Base-by-base conservation (phyloP, 306 rosid genomes). In the Macrotyloma uniflorum region DNA sequence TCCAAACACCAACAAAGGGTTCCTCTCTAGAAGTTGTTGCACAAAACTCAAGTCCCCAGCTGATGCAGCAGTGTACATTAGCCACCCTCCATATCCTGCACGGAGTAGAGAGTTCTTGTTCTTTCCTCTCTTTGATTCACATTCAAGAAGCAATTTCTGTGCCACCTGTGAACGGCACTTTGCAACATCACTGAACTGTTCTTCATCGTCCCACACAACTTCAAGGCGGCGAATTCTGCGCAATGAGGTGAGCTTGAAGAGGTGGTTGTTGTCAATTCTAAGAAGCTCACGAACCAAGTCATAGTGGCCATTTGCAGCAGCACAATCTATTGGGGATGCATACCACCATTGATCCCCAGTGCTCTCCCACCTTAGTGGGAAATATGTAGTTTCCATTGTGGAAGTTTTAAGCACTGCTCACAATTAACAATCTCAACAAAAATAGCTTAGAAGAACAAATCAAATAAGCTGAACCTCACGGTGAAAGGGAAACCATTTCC, bases 281-380 rank as follows among this genome's bases (percentile, higher is more conserved):
- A 95, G 97, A 11, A 95, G 85, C 88, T 95, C 96, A 0, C 90
- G 87, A 38, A 95, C 99, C 63, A 95, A 84, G 81, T 95, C 98
- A 58, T 92, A 95, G 72, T 93, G 99, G 13, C 99, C 99, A 53
- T 95, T 95, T 0, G 99, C 99, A 3, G 98, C 99, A 9, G 99
- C 99, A 87, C 91, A 95, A 30, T 95, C 99, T 9, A 95, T 95
- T 0, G 99, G 99, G 3, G 98, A 95, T 33, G 97, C 98, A 80
- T 85, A 95, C 99, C 99, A 95, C 99, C 99, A 95, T 40, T 95
- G 98, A 75, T 95, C 99, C 24, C 99, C 98, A 2, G 98, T 93
- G 83, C 99, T 95, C 86, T 95, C 99, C 99, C 99, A 95, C n/a
- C 99, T 89, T 9, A 95, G 94, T 45, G 99, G 98, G 64, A 95